A percentile compares a stretch with the other conserved stretches of the same genome.
These are phyloP conservation scores for Porpolomopsis calyptriformis DNA, from an alignment of 768 basidiomycete species.

Conservation along the genomic window DNA sequence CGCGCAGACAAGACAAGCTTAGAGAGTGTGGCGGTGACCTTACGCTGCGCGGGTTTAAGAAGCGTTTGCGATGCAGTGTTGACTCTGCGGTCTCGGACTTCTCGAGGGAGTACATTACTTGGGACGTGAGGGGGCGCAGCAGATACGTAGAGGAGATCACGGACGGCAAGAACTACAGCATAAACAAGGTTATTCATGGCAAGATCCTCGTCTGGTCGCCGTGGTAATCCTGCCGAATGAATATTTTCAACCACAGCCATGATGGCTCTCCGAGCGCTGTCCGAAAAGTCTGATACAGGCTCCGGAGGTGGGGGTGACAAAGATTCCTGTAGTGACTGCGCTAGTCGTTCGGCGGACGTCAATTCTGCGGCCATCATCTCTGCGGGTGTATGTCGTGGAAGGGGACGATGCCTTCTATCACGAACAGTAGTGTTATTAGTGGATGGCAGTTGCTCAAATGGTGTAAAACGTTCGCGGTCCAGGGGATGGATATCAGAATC, in stretches of 20 bases:
- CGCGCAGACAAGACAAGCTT: constrained; percentile 86
- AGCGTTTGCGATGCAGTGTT: constrained; percentile 41
- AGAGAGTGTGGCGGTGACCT: constrained; percentile 81
- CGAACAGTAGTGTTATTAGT: constrained; percentile 18
- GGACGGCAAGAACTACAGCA: constrained; percentile 57
- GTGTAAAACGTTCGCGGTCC: constrained; percentile 20
- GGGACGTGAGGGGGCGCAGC: constrained; percentile 54
- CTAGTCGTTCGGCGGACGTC: constrained; percentile 58
- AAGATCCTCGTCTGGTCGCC: constrained; percentile 43
- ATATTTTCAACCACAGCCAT: constrained; percentile 53
- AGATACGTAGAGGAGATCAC: constrained; percentile 64
- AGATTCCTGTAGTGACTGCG: constrained; percentile 51
- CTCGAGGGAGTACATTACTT: constrained; percentile 39
- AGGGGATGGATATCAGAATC: constrained; percentile 61
- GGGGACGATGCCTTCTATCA: constrained; percentile 4
- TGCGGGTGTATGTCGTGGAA: neutral
- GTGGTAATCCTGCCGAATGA: constrained; percentile 32
- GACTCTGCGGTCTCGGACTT: constrained; percentile 34
- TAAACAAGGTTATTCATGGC: constrained; percentile 55
- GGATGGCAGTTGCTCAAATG: constrained; percentile 16
- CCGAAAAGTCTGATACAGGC: constrained; percentile 49
- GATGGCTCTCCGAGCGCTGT: constrained; percentile 48
- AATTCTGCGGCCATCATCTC: constrained; percentile 31
- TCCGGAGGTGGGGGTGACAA: constrained; percentile 50
- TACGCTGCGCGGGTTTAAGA: constrained; percentile 72